These are phyloP conservation scores for Ophiognomonia clavigignenti-juglandacearum DNA, from an alignment of 2,329 filamentous ascomycete genomes.

Conservation along the genomic window DNA sequence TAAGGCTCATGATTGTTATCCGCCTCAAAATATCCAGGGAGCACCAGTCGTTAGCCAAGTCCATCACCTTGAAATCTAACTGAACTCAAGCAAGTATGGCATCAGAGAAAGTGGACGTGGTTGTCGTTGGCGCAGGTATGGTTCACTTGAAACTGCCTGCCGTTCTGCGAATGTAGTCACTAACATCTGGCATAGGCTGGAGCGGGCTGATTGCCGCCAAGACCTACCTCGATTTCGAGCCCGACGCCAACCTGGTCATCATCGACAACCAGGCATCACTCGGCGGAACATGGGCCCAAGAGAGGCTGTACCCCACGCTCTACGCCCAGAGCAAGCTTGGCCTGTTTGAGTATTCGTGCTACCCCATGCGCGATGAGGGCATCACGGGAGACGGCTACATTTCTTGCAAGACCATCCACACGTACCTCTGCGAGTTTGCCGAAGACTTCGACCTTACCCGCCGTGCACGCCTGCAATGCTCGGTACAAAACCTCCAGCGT, in stretches of 20 bases:
- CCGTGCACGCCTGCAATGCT: slow-evolving; percentile 44
- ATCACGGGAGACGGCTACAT: slow-evolving; percentile 34
- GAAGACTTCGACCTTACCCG: slow-evolving; percentile 45
- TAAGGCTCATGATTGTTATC: too few species aligned
- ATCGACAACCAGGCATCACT: slow-evolving; percentile 35
- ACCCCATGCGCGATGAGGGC: slow-evolving; percentile 20
- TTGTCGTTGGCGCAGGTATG: neutral
- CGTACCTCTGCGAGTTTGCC: slow-evolving; percentile 53
- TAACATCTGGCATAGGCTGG: neutral
- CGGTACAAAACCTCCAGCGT: slow-evolving; percentile 42
- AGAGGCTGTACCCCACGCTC: slow-evolving; percentile 36
- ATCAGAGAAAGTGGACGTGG: neutral
- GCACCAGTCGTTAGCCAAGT: too few species aligned
- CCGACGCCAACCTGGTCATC: slow-evolving; percentile 32
- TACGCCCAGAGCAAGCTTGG: slow-evolving; percentile 38
- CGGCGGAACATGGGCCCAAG: slow-evolving; percentile 37
- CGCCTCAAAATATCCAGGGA: too few species aligned
- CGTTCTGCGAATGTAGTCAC: neutral
- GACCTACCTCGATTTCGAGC: slow-evolving; percentile 39
- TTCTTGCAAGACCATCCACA: slow-evolving; percentile 48
- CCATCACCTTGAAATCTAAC: too few species aligned
- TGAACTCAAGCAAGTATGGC: neutral
- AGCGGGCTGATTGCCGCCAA: slow-evolving; percentile 41
- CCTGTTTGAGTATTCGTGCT: slow-evolving; percentile 33
- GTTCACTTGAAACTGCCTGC: too few species aligned